Conservation (phyloP, 805 yeast species). For the Wickerhamomyces chambardii region DNA sequence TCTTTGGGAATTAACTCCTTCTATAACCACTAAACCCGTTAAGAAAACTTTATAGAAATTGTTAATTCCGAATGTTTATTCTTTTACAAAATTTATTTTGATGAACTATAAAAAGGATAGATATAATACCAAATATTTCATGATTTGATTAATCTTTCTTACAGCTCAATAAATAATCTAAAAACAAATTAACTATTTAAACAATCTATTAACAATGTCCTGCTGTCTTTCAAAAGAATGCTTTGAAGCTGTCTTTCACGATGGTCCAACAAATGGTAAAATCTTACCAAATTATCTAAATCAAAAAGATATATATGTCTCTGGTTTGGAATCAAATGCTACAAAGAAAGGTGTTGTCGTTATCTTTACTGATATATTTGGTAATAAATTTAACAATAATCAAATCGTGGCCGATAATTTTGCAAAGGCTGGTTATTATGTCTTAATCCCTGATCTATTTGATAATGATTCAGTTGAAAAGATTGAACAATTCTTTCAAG, state of each 20-base stretch:
- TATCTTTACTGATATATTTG: constrained; percentile 57
- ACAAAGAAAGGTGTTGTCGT: constrained; percentile 29
- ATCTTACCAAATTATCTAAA: neutral
- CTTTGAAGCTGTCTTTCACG: neutral
- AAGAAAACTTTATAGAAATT: too few relatives aligned
- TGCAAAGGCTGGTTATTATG: constrained; percentile 49
- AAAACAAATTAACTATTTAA: too few relatives aligned
- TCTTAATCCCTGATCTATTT: constrained; percentile 62
- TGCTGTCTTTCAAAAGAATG: neutral
- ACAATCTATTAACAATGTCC: neutral
- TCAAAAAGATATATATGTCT: neutral
- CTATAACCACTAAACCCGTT: too few relatives aligned
- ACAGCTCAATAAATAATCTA: too few relatives aligned
- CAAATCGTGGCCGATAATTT: constrained; percentile 53
- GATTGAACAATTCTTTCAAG: constrained; percentile 8
- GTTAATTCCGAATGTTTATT: too few relatives aligned
- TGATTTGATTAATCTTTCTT: too few relatives aligned
- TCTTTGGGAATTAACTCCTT: too few relatives aligned
- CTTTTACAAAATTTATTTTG: too few relatives aligned
- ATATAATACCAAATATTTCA: too few relatives aligned
- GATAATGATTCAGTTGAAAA: constrained; percentile 33
- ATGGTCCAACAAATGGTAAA: neutral
- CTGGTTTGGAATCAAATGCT: neutral
- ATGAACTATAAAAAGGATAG: too few relatives aligned
- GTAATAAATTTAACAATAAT: constrained; percentile 43